Evolutionary conservation across 2,329 filamentous ascomycete genomes (phyloP), one percentile per base, ranked within the genome.

Genomic region (Fusarium tjaetaba): DNA sequence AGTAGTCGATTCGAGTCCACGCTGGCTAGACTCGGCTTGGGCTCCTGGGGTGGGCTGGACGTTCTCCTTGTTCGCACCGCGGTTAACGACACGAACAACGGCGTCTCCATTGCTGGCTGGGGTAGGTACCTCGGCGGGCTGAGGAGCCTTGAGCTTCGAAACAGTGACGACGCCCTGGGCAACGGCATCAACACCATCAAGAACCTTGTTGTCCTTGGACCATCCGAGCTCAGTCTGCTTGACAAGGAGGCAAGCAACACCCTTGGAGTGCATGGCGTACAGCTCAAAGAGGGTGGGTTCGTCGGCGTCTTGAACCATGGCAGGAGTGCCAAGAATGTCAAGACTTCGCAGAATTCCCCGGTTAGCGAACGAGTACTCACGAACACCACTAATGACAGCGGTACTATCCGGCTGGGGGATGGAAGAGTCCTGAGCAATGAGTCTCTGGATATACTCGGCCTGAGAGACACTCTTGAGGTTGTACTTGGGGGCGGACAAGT

Each of bases 261-360:
- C 96, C 84, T 95, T 97, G 16, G 96, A 98, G 82, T 99, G 96
- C 92, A 98, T 97, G 38, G 94, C 93, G 81, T 99, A 99, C 15
- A 99, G 88, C 85, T 99, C 96, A 79, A 99, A 98, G 20, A 98
- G 85, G 0, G 92, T 91, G 22, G 90, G 90, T 72, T 96, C 93
- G 28, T 92, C 91, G 30, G 86, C 86, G 43, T 89, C 88, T 68
- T 90, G 87, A 11, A 87, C 84, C 70, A 90, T 88, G 62, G 92
- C 89, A 39, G 93, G 91, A 76, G 88, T 91, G 78, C 92, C 90
- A 32, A 98, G 88, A 79, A 99, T 94, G 78, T 97, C 95, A 63
- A 99, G 85, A 80, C 96, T 98, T 81, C 96, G 91, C 57, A 99
- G 89, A 75, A 94, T 88, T 20, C 96, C 96, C 80, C 94, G 94